Evolutionary conservation across 331 rosid genomes (phyloP), one percentile per base, ranked within the genome.

Genomic region (Phaseolus coccineus): DNA sequence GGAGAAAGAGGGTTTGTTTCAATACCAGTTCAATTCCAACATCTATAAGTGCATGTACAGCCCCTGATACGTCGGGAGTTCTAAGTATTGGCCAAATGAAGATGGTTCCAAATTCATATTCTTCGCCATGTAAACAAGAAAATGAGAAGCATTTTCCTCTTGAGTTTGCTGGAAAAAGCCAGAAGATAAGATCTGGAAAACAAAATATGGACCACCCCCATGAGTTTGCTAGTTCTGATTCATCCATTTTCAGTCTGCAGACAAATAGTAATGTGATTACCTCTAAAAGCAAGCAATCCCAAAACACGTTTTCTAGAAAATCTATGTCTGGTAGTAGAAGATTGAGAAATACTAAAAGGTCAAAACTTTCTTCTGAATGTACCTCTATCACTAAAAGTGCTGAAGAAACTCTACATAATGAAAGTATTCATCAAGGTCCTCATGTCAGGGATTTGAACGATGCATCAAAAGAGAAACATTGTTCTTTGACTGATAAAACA

Each of bases 1-100:
- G 89, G 76, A 76, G 70, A 40, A 88, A 85, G 87, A 87, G 59
- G 74, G 75, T 59, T 70, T 67, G 39, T 63, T 68, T 65, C n/a
- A 71, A 73, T 80, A 48, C 75, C 9, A 73, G 74, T 69, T 66
- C 73, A 48, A 73, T 80, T 57, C 59, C 57, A 73, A 68, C 84
- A 13, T 51, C 80, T 74, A 81, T 78, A 78, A 82, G 76, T 78
- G 79, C 79, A 79, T 58, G 37, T 46, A 75, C 73, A 14, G 85
- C 70, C 75, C 79, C 89, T 25, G 67, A 52, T 25, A 70, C 59
- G 65, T 78, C 71, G 56, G 88, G 80, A 77, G 58, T 59, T 80
- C 74, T 42, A 61, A 27, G 46, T 71, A 59, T 80, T 8, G 71
- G 74, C 58, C 81, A 46, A 40, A 71, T 35, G 62, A 80, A 55